A percentile compares a stretch with the other conserved stretches of the same genome.
Evolutionary conservation across 2,329 filamentous ascomycete genomes (phyloP).

Genomic region (Aspergillus sergii): DNA sequence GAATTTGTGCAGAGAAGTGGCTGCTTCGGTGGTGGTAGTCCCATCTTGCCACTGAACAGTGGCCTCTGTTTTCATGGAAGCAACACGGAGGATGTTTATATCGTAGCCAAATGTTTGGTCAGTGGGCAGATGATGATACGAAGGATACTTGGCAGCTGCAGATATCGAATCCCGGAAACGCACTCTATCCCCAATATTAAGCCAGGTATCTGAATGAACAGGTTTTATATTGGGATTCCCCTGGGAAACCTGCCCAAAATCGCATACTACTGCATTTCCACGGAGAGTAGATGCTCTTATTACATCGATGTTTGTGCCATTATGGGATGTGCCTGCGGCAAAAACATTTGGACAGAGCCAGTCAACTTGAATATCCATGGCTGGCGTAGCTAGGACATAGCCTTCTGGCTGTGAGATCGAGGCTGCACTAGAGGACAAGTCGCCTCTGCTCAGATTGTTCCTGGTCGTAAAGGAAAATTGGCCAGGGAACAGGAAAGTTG

Average conservation of each 20-base stretch:
- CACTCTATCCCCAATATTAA: constrained; percentile 52
- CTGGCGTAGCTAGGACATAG: constrained; percentile 54
- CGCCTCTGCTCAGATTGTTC: constrained; percentile 53
- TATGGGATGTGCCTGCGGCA: constrained; percentile 22
- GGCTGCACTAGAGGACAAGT: constrained; percentile 57
- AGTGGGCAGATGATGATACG: constrained; percentile 48
- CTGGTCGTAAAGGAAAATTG: constrained; percentile 57
- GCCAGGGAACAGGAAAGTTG: constrained; percentile 24
- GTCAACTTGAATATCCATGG: constrained; percentile 49
- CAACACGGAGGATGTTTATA: constrained; percentile 59
- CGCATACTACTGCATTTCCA: constrained; percentile 24
- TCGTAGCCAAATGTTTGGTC: constrained; percentile 58
- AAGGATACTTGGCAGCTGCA: constrained; percentile 56
- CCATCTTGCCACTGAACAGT: constrained; percentile 63
- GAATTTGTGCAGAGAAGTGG: constrained; percentile 42
- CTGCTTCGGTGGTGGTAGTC: constrained; percentile 50
- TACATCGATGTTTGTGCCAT: constrained; percentile 12
- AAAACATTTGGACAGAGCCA: constrained; percentile 54
- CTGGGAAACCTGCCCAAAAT: constrained; percentile 24
- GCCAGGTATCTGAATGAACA: constrained; percentile 31
- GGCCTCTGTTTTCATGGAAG: constrained; percentile 52
- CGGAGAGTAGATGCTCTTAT: constrained; percentile 24
- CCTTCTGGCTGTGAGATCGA: constrained; percentile 54
- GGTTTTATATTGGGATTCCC: not conserved
- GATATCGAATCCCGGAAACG: constrained; percentile 56